Percentiles rank a stretch among this genome's conserved stretches.
phyloP scores from a whole-genome alignment of 2,329 filamentous ascomycete genomes.

The Venturia asperata region DNA sequence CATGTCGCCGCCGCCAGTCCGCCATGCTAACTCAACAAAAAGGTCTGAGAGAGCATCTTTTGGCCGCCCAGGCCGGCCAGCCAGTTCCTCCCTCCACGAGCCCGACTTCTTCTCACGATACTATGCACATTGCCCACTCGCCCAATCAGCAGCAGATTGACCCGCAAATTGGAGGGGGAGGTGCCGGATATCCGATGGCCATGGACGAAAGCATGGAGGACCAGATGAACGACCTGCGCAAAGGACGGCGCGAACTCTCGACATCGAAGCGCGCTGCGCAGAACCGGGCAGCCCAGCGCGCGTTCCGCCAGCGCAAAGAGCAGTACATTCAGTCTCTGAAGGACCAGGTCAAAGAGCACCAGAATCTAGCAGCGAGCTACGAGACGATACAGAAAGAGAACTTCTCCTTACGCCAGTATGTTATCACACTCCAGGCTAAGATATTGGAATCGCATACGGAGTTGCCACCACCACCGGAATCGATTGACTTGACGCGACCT shows the following conservation, averaged over 20 bases:
- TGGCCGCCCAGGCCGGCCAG: conserved; percentile 46
- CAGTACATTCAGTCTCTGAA: conserved; percentile 97
- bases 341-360: conserved; percentile 78
- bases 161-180: conserved; percentile 47
- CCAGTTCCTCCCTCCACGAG: conserved; percentile 31
- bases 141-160: conserved; percentile 46
- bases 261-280: conserved; percentile 95
- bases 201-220: conserved; percentile 17
- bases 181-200: conserved; percentile 2
- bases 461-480: conserved; percentile 73
- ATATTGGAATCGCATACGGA: conserved; percentile 79
- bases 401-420: conserved; percentile 83
- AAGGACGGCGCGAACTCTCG: conserved; percentile 84
- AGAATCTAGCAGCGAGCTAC: conserved; percentile 66
- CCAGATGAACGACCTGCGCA: conserved; percentile 47
- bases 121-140: conserved; percentile 38
- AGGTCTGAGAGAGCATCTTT: conserved; percentile 58
- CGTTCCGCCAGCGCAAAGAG: conserved; percentile 95
- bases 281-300: conserved; percentile 89
- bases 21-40: conserved; percentile 18
- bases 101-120: conserved; percentile 27
- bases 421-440: conserved; percentile 80
- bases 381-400: conserved; percentile 84
- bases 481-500: conserved; percentile 55
- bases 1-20: conserved; percentile 5